A percentile compares a stretch with the other conserved stretches of the same genome.
These are phyloP conservation scores for Polyplosphaeria fusca DNA, from an alignment of 495 filamentous ascomycete genomes.

Conservation along the genomic window DNA sequence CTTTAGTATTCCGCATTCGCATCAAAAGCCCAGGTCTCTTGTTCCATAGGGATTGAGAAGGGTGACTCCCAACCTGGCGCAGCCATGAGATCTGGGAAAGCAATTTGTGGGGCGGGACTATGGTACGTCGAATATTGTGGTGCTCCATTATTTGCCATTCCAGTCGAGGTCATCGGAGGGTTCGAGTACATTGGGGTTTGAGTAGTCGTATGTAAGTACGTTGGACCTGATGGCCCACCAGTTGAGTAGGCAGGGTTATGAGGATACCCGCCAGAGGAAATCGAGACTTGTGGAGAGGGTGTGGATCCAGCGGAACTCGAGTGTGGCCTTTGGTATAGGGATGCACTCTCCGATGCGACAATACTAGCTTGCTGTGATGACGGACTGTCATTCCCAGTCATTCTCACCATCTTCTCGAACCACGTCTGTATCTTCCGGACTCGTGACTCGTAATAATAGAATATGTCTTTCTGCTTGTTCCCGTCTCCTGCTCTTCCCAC, in stretches of 20 bases:
- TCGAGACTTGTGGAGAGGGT: not conserved
- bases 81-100: conserved; percentile 18
- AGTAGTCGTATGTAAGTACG: not conserved
- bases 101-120: conserved; percentile 3
- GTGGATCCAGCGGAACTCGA: not conserved
- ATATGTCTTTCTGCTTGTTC: conserved; percentile 21
- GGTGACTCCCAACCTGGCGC: conserved; percentile 22
- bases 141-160: not conserved
- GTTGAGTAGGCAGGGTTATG: not conserved
- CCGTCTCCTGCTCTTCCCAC: conserved; percentile 15
- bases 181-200: not conserved
- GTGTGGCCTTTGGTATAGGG: not conserved
- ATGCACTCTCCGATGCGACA: not conserved
- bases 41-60: conserved; percentile 21
- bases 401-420: conserved; percentile 23
- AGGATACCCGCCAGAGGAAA: not conserved
- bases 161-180: not conserved
- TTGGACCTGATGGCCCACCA: not conserved
- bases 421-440: conserved; percentile 27
- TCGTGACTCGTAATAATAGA: conserved; percentile 18
- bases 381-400: conserved; percentile 11
- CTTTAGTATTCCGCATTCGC: not conserved
- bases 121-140: conserved; percentile 5
- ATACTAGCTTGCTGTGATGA: conserved; percentile 8
- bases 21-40: conserved; percentile 6